A percentile compares a stretch with the other conserved stretches of the same genome.
Conservation (phyloP, 805 yeast species). For the Jamesozyma spencerorum region DNA sequence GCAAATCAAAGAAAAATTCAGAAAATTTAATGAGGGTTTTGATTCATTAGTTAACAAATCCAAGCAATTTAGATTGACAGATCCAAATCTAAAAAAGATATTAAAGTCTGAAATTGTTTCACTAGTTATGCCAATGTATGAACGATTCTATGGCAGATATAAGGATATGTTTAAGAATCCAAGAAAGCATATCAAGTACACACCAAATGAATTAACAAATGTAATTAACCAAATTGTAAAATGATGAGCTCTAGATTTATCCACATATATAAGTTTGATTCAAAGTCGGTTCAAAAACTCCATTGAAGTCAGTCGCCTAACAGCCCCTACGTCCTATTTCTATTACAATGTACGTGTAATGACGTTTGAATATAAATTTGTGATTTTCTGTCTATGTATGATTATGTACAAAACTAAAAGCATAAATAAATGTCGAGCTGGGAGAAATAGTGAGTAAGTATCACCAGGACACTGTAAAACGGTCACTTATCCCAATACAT, state of each 20-base stretch:
- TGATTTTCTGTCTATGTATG: too few species aligned
- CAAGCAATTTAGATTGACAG: slow-evolving; percentile 56
- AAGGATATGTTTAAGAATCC: slow-evolving; percentile 30
- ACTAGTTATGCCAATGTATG: slow-evolving; percentile 74
- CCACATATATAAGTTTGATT: too few species aligned
- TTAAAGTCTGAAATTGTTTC: slow-evolving; percentile 60
- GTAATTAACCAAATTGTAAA: slow-evolving; percentile 22
- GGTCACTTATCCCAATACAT: too few species aligned
- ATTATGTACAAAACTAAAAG: too few species aligned
- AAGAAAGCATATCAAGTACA: slow-evolving; percentile 30
- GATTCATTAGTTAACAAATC: slow-evolving; percentile 66
- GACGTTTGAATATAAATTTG: too few species aligned
- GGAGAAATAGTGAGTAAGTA: too few species aligned
- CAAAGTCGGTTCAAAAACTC: too few species aligned
- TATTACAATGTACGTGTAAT: too few species aligned
- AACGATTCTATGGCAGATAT: slow-evolving; percentile 68
- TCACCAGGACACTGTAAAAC: too few species aligned
- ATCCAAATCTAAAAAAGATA: slow-evolving; percentile 51
- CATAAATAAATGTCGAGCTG: too few species aligned
- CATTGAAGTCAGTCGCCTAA: too few species aligned
- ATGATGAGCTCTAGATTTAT: slow-evolving; percentile 1
- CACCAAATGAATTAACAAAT: slow-evolving; percentile 26
- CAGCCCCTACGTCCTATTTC: too few species aligned
- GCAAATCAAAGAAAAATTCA: slow-evolving; percentile 73
- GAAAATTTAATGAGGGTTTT: slow-evolving; percentile 70